A percentile compares a stretch with the other conserved stretches of the same genome.
Conservation (phyloP, 345 rosid species). For the Sisymbrium altissimum region DNA sequence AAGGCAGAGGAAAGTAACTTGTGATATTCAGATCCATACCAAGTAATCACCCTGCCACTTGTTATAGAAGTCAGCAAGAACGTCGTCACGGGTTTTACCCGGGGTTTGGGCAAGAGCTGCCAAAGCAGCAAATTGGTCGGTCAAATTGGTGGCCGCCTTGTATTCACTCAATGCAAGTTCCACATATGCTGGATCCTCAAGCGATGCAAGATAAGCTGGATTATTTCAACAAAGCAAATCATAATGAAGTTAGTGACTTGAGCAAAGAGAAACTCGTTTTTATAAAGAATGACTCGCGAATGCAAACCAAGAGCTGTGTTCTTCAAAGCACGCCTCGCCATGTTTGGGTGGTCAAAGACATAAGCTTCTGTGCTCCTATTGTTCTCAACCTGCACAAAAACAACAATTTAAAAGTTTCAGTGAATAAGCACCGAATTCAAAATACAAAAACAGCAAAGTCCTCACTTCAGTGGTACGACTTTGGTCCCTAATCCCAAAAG, state of each 20-base stretch:
- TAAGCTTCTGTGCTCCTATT: slow-evolving; percentile 76
- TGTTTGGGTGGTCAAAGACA: slow-evolving; percentile 72
- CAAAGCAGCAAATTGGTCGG: slow-evolving; percentile 89
- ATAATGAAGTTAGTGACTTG: slow-evolving; percentile 13
- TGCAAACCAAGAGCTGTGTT: slow-evolving; percentile 73
- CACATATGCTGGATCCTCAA: slow-evolving; percentile 53
- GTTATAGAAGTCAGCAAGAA: slow-evolving; percentile 72
- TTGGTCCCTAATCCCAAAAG: not conserved
- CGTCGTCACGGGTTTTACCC: slow-evolving; percentile 74
- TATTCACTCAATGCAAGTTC: slow-evolving; percentile 71
- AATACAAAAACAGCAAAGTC: not conserved
- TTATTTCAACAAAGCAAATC: slow-evolving; percentile 4
- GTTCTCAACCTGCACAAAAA: slow-evolving; percentile 50
- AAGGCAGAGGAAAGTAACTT: not conserved
- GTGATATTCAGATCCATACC: slow-evolving; percentile 42
- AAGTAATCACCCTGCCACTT: slow-evolving; percentile 86
- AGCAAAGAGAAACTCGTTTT: not conserved
- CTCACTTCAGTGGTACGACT: not conserved
- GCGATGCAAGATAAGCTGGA: slow-evolving; percentile 82
- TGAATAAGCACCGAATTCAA: not conserved
- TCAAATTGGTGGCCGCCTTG: slow-evolving; percentile 82
- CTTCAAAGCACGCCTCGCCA: slow-evolving; percentile 91
- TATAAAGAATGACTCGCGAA: not conserved
- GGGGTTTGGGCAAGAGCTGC: slow-evolving; percentile 79
- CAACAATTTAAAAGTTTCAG: not conserved